Evolutionary conservation across 441 rosid species (phyloP).

Genomic region (Syzygium malaccense): DNA sequence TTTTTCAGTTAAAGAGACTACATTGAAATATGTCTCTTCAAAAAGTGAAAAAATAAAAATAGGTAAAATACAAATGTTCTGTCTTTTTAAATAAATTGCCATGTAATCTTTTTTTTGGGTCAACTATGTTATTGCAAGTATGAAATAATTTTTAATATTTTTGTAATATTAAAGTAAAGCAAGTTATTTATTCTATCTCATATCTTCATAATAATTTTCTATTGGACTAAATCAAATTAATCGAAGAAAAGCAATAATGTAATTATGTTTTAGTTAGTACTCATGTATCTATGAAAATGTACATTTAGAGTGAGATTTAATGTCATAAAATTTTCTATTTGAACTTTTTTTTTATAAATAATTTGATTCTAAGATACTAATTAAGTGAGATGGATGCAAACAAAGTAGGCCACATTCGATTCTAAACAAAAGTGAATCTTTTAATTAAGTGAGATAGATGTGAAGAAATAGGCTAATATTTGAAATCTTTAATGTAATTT

Average conservation of each 20-base stretch:
- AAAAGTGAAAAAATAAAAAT: neutral
- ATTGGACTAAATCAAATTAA: neutral
- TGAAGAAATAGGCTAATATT: neutral
- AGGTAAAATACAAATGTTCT: neutral
- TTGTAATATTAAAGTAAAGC: neutral
- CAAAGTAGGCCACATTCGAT: no score
- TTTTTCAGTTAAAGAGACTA: neutral
- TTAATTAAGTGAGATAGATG: neutral
- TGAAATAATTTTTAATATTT: neutral
- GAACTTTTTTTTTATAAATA: no score
- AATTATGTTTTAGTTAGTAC: neutral
- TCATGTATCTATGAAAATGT: neutral
- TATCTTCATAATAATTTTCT: neutral
- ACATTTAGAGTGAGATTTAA: neutral
- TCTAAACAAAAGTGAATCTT: no score
- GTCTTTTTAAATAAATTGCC: no score
- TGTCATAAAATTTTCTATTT: neutral
- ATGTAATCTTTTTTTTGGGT: no score
- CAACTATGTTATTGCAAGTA: neutral
- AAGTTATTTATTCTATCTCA: neutral
- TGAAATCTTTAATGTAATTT: neutral
- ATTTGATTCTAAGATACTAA: no score
- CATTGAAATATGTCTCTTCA: neutral
- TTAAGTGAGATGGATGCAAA: no score
- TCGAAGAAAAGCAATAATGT: neutral